A percentile compares a stretch with the other conserved stretches of the same genome.
phyloP scores from a whole-genome alignment of 768 basidiomycete species.

The Suillus alpinus region DNA sequence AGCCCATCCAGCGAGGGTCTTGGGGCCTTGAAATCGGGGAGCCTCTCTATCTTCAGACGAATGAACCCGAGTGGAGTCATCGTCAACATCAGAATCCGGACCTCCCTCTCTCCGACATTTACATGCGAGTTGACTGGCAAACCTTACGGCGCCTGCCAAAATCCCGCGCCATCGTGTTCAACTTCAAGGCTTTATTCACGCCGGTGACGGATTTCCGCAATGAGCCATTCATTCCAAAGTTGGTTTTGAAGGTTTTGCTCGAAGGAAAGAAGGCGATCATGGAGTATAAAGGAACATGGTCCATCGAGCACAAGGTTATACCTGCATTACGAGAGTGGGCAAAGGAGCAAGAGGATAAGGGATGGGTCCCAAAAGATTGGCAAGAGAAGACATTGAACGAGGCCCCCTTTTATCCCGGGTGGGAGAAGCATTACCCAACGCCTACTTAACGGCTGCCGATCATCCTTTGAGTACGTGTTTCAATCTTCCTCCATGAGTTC shows the following conservation, averaged over 20 bases:
- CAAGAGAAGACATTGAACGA: slow-evolving; percentile 48
- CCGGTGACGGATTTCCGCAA: slow-evolving; percentile 40
- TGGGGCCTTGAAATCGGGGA: slow-evolving; percentile 52
- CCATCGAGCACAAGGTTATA: slow-evolving; percentile 42
- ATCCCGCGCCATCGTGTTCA: slow-evolving; percentile 49
- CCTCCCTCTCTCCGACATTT: slow-evolving; percentile 38
- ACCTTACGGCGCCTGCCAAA: slow-evolving; percentile 47
- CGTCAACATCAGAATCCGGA: slow-evolving; percentile 34
- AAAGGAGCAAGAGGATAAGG: slow-evolving; percentile 45
- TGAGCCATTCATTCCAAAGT: slow-evolving; percentile 47
- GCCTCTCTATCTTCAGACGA: slow-evolving; percentile 42
- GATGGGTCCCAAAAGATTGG: slow-evolving; percentile 47
- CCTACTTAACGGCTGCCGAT: slow-evolving; percentile 4
- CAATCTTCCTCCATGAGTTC: slow-evolving; percentile 58
- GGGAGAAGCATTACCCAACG: slow-evolving; percentile 30
- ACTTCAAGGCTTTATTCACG: slow-evolving; percentile 54
- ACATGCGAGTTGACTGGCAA: slow-evolving; percentile 55
- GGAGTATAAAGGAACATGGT: slow-evolving; percentile 43
- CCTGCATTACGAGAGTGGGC: slow-evolving; percentile 47
- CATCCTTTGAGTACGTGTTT: neutral
- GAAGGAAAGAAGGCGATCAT: slow-evolving; percentile 39
- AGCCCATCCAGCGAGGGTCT: slow-evolving; percentile 52
- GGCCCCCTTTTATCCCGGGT: slow-evolving; percentile 50
- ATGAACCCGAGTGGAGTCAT: slow-evolving; percentile 34
- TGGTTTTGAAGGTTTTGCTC: slow-evolving; percentile 41